Evolutionary conservation across 2,329 filamentous ascomycete genomes (phyloP), one percentile per base, ranked within the genome.

Genomic region (Aspergillus fischeri): DNA sequence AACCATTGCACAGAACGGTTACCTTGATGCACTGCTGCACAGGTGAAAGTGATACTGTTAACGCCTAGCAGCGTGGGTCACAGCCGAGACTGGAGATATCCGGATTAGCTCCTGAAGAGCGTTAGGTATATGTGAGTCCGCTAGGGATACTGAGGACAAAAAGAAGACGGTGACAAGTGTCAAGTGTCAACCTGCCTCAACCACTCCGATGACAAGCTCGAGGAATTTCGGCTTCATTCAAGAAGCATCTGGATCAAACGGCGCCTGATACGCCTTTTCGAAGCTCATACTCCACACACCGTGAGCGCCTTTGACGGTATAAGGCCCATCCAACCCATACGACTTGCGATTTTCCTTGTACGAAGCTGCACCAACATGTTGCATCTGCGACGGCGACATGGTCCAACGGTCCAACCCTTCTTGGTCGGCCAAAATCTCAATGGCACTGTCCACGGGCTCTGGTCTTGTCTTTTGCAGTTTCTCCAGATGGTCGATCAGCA

Each of bases 211-310:
- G 27, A n/a, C 21, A 4, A 5, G 20, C 4, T 24, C 21, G 20
- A 24, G 21, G 8, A 24, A 47, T 3, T 6, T 14, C 7, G n/a
- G 24, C 11, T 47, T 20, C 11, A 47, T 47, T 20, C 44, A 27
- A 25, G 21, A 24, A 47, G 9, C 5, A 14, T 7, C 32, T 2
- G 44, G 44, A 24, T 11, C 42, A 45, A 52, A 24, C 3, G 20
- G n/a, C 4, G 14, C 21, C 8, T 11, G 49, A 49, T 59, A 63
- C 5, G 62, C 62, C 51, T 54, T 58, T 35, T 67, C 63, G 29
- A 65, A 67, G 20, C 58, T 60, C 62, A 67, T 65, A 42, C 63
- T 67, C 65, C 63, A 66, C 17, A 67, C 63, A 0, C 65, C 65
- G 49, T 67, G 65, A 10, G 65, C 65, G 2, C 65, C 65, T 20